Base-by-base conservation (phyloP, 768 basidiomycete genomes). In the Leccinum disarticulatum region DNA sequence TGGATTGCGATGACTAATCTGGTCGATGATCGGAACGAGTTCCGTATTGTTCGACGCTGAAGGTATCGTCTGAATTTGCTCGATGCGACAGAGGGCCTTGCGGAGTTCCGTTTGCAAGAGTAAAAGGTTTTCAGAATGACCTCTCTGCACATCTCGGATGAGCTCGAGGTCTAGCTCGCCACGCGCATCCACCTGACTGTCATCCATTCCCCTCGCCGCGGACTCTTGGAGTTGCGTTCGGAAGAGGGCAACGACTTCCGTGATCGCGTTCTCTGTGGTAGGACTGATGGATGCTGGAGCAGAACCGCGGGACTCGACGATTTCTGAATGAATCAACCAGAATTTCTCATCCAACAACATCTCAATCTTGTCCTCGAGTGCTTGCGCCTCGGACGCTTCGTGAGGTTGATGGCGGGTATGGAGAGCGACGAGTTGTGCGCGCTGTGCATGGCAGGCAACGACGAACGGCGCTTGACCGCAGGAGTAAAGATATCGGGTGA, bases 111-210 rank as follows among this genome's bases (percentile, higher is more conserved):
- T 80, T 68, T 83, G 84, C 57, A 94, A 69, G 14, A 80, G 66
- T 3, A 79, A 74, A 1, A 86, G 73, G n/a, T 85, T 73, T 59
- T 89, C 84, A 41, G 81, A 77, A 36, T 90, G 86, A 13, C 85
- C 83, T 64, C 88, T 82, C 62, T 90, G 83, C 22, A 93, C 77
- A 60, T 85, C 84, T 66, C 82, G 87, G 68, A 93, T 80, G 61
- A 90, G 76, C 67, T 91, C 87, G 69, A 91, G 85, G 73, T 93
- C 91, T 27, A 91, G 74, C 63, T 93, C 90, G 19, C 87, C 89
- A 31, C 84, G 83, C 25, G 87, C 89, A 65, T 91, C 88, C 75
- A 83, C 77, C 65, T 83, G 85, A 60, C 81, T 82, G 57, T 87
- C 85, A 22, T 89, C 87, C 52, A 81, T 61, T 19, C 81, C 79